Percentiles rank a stretch among this genome's conserved stretches.
These are phyloP conservation scores for Phytophthora fragariae DNA, from an alignment of 352 stramenopile species.

Conservation along the genomic window DNA sequence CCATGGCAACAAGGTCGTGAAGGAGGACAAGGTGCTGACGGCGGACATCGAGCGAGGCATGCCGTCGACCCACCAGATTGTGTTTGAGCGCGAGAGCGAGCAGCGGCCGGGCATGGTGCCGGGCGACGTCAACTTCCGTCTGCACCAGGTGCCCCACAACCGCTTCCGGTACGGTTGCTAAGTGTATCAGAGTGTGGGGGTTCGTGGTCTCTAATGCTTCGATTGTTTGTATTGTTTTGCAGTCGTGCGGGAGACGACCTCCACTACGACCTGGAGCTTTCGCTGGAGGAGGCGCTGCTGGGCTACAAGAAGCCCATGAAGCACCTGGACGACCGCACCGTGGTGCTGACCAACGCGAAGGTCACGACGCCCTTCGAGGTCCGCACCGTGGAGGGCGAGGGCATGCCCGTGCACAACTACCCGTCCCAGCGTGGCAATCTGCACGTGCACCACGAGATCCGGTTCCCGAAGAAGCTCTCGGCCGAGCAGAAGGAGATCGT, in stretches of 20 bases:
- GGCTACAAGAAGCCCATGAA: constrained; percentile 94
- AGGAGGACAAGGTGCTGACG: constrained; percentile 83
- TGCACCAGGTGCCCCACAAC: constrained; percentile 90
- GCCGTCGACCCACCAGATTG: constrained; percentile 85
- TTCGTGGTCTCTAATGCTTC: constrained; percentile 1
- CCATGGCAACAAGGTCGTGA: constrained; percentile 84
- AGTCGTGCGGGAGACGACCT: constrained; percentile 95
- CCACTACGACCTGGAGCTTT: constrained; percentile 95
- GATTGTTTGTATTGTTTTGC: constrained; percentile 7
- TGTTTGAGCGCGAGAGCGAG: constrained; percentile 89
- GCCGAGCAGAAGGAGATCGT: constrained; percentile 88
- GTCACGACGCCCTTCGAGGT: constrained; percentile 96
- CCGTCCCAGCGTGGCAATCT: constrained; percentile 93
- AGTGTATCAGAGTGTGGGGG: no score
- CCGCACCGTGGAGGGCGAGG: constrained; percentile 91
- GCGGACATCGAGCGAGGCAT: constrained; percentile 85
- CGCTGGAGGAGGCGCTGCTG: constrained; percentile 96
- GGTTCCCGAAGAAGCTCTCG: constrained; percentile 93
- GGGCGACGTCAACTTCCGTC: constrained; percentile 96
- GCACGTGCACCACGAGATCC: constrained; percentile 95
- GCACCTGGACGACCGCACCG: constrained; percentile 95
- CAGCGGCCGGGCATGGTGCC: constrained; percentile 87
- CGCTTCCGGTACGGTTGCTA: constrained; percentile 74
- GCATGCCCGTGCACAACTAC: constrained; percentile 95
- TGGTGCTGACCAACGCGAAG: constrained; percentile 83